Evolutionary conservation across 164 flowering plant species (phyloP).

Genomic region (Kalanchoe fedtschenkoi): DNA sequence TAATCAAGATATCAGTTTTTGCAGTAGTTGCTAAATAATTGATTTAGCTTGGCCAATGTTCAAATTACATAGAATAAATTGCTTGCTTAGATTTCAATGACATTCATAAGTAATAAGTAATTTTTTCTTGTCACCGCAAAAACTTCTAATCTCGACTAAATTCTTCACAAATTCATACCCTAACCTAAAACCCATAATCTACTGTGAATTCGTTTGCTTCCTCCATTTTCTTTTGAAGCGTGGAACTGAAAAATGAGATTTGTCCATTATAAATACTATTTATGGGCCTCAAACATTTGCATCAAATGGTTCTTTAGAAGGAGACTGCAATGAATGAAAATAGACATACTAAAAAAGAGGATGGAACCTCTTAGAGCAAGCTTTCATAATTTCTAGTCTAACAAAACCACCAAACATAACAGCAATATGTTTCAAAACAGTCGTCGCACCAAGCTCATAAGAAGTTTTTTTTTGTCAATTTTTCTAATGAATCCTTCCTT

Average conservation of each 20-base stretch:
- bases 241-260: slow-evolving; percentile 72
- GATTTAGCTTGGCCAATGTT: too few species aligned
- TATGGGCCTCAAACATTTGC: slow-evolving; percentile 42
- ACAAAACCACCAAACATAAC: slow-evolving; percentile 94
- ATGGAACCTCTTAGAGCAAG: slow-evolving; percentile 91
- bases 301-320: slow-evolving; percentile 52
- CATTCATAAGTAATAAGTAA: too few species aligned
- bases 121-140: too few species aligned
- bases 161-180: too few species aligned
- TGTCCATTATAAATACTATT: slow-evolving; percentile 80
- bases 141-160: too few species aligned
- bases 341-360: slow-evolving; percentile 71
- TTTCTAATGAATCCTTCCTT: slow-evolving; percentile 47
- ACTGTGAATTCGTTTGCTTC: slow-evolving; percentile 61
- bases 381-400: slow-evolving; percentile 84
- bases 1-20: too few species aligned
- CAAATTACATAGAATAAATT: too few species aligned
- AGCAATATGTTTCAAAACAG: slow-evolving; percentile 87
- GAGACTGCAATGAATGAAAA: slow-evolving; percentile 76
- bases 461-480: slow-evolving; percentile 45
- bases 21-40: too few species aligned
- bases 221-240: slow-evolving; percentile 74
- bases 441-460: slow-evolving; percentile 65
- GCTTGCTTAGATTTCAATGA: too few species aligned
- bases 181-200: too few species aligned